phyloP scores from a whole-genome alignment of 805 yeast species.

The Ogataea siamensis region DNA sequence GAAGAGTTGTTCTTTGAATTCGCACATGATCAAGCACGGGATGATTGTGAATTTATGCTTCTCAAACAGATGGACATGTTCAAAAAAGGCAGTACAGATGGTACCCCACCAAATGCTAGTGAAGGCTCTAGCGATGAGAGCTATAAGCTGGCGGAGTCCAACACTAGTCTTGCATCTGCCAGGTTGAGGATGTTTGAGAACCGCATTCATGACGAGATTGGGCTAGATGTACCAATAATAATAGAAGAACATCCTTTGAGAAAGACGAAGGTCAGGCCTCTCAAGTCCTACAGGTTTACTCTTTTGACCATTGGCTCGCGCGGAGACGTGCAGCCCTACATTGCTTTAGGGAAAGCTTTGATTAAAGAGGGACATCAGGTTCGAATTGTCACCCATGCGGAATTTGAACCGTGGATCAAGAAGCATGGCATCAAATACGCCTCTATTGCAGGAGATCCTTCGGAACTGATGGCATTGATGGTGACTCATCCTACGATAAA shows the following conservation, averaged over 20 bases:
- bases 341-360: constrained; percentile 81
- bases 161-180: constrained; percentile 47
- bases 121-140: constrained; percentile 30
- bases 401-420: constrained; percentile 74
- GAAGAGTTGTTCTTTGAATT: constrained; percentile 81
- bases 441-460: constrained; percentile 88
- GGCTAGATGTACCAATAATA: constrained; percentile 65
- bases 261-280: constrained; percentile 45
- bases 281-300: constrained; percentile 55
- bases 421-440: constrained; percentile 65
- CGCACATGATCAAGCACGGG: constrained; percentile 58
- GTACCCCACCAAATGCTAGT: constrained; percentile 10
- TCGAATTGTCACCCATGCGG: constrained; percentile 81
- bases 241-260: constrained; percentile 58
- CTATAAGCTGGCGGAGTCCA: constrained; percentile 31
- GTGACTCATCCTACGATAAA: constrained; percentile 87
- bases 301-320: constrained; percentile 89
- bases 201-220: constrained; percentile 54
- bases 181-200: constrained; percentile 67
- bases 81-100: constrained; percentile 26
- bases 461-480: constrained; percentile 88
- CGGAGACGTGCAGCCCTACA: constrained; percentile 96
- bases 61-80: constrained; percentile 48
- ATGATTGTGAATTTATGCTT: constrained; percentile 64
- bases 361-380: constrained; percentile 79